Evolutionary conservation across 2,329 filamentous ascomycete species (phyloP).

Genomic region (Penicillium sp.): DNA sequence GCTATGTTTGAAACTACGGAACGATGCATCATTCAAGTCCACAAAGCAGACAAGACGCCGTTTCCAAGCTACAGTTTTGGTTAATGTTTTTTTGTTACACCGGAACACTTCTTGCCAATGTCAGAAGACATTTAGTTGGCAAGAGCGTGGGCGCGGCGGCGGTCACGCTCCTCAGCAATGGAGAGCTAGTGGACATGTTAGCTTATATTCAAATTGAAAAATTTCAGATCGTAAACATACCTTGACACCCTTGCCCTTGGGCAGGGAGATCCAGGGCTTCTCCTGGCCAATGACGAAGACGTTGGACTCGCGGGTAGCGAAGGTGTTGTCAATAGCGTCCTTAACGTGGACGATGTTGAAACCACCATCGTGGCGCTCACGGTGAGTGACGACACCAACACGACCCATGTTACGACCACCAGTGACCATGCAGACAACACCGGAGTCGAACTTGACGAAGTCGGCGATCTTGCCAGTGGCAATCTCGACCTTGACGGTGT

Average conservation of each 20-base stretch:
- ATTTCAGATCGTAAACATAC: conserved; percentile 35
- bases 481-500: conserved; percentile 99
- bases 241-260: conserved; percentile 99
- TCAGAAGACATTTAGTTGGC: conserved; percentile 47
- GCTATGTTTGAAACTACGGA: conserved; percentile 36
- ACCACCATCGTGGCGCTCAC: conserved; percentile 99
- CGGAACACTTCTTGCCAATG: conserved; percentile 22
- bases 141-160: conserved; percentile 73
- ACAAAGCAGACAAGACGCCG: conserved; percentile 40
- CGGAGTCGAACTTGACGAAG: conserved; percentile 98
- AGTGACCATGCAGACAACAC: conserved; percentile 96
- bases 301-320: conserved; percentile 99
- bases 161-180: conserved; percentile 98
- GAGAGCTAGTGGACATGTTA: conserved; percentile 62
- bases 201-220: not conserved
- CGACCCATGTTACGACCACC: conserved; percentile 99
- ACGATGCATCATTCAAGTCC: conserved; percentile 32
- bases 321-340: conserved; percentile 99
- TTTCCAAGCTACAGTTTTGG: conserved; percentile 33
- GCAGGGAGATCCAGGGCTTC: conserved; percentile 99
- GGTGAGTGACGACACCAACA: conserved; percentile 99
- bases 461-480: conserved; percentile 96
- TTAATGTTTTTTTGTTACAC: conserved; percentile 27
- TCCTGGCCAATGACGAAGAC: conserved; percentile 98
- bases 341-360: conserved; percentile 99